Evolutionary conservation across 148 eudicot genomes (phyloP).

Genomic region (Cornus controversa): DNA sequence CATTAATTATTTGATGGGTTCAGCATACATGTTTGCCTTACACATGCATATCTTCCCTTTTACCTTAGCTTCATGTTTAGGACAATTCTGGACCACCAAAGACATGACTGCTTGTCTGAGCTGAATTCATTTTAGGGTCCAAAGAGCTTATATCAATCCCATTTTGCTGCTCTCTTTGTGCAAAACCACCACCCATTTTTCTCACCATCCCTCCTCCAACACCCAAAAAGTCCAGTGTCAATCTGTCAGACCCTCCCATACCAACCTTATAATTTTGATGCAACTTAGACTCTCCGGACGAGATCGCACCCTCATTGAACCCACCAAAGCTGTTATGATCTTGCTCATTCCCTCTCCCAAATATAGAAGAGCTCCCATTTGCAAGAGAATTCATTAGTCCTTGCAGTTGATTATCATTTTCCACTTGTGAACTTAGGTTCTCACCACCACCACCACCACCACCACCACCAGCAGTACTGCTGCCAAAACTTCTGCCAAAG

Average conservation of each 20-base stretch:
- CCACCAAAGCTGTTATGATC: too few relatives aligned
- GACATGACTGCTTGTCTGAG: neutral
- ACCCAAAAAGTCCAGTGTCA: constrained; percentile 62
- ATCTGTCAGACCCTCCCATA: constrained; percentile 32
- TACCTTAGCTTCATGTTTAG: neutral
- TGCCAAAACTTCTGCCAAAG: constrained; percentile 25
- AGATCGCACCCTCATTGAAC: too few relatives aligned
- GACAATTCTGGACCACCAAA: neutral
- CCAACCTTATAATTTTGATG: neutral
- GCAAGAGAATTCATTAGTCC: constrained; percentile 44
- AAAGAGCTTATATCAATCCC: neutral
- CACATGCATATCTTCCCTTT: neutral
- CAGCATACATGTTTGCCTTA: neutral
- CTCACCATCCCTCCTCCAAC: constrained; percentile 53
- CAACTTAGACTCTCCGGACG: neutral
- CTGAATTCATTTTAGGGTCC: neutral
- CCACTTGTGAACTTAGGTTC: neutral
- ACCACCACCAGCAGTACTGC: neutral
- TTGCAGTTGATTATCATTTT: constrained; percentile 16
- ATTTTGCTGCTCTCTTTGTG: constrained; percentile 14
- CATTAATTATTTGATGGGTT: neutral
- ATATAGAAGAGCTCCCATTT: constrained; percentile 5
- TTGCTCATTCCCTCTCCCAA: neutral
- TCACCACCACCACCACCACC: neutral
- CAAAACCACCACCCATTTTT: constrained; percentile 35